Conservation (phyloP, 129 eudicot species). For the Chrysanthemum seticuspe region DNA sequence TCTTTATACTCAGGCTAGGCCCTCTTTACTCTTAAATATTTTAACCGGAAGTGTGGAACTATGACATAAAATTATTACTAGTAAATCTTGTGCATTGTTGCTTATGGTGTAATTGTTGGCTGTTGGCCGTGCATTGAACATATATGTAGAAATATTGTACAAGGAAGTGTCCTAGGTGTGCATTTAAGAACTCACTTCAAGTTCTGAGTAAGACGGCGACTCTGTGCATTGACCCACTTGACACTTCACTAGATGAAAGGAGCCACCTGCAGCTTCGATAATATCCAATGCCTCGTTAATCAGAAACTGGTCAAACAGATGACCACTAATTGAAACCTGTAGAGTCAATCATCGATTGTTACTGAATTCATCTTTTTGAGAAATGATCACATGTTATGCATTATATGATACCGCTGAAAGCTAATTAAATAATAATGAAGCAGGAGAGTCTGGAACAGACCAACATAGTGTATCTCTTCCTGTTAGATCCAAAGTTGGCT, state of each 20-base stretch:
- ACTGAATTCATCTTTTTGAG: background rate
- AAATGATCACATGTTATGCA: conserved; percentile 6
- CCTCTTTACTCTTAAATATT: too few relatives aligned
- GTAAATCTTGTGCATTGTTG: conserved; percentile 8
- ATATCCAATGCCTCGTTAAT: conserved; percentile 94
- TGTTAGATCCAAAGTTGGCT: conserved; percentile 32
- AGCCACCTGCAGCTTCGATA: conserved; percentile 97
- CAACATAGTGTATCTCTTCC: conserved; percentile 59
- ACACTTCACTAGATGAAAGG: conserved; percentile 88
- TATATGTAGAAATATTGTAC: background rate
- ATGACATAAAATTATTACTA: too few relatives aligned
- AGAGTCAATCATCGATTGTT: conserved; percentile 11
- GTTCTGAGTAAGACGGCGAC: conserved; percentile 82
- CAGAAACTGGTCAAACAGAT: conserved; percentile 86
- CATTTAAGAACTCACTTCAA: conserved; percentile 53
- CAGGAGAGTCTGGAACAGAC: conserved; percentile 36
- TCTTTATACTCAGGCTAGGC: too few relatives aligned
- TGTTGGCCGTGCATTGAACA: background rate
- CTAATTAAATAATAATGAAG: conserved; percentile 19
- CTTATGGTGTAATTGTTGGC: background rate
- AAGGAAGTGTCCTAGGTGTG: background rate
- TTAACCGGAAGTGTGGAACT: too few relatives aligned
- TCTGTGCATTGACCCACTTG: conserved; percentile 83
- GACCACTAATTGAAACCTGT: conserved; percentile 97
- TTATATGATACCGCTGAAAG: background rate